Evolutionary conservation across 1,139 yeast species (phyloP).

Genomic region (Ogataea hybrid): DNA sequence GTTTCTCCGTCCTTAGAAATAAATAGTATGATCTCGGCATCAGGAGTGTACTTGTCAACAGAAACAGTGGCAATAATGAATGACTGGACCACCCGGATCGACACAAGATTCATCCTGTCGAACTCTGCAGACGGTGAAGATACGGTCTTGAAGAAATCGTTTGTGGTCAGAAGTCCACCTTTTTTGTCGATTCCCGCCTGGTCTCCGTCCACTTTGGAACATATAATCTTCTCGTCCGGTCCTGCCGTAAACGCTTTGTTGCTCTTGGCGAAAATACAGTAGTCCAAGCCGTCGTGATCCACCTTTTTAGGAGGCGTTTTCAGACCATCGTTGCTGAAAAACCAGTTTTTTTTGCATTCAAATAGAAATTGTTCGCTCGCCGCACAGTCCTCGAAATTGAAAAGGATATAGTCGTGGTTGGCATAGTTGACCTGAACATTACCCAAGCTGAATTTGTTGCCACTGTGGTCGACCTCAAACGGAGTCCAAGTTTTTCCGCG

Average conservation of each 20-base stretch:
- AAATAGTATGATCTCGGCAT: constrained; percentile 45
- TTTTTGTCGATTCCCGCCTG: constrained; percentile 38
- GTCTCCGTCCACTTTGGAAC: constrained; percentile 45
- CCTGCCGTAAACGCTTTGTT: constrained; percentile 40
- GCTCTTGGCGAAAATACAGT: constrained; percentile 55
- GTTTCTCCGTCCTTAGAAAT: constrained; percentile 57
- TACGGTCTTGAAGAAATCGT: constrained; percentile 54
- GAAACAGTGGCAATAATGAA: constrained; percentile 54
- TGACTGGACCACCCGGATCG: constrained; percentile 46
- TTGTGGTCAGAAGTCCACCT: constrained; percentile 39
- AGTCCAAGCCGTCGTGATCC: constrained; percentile 32
- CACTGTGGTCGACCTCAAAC: constrained; percentile 33
- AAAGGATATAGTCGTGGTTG: constrained; percentile 25
- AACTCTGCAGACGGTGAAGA: constrained; percentile 25
- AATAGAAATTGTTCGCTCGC: not conserved
- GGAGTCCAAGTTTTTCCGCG: constrained; percentile 56
- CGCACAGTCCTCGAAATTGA: constrained; percentile 18
- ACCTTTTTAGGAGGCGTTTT: constrained; percentile 40
- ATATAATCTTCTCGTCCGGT: constrained; percentile 46
- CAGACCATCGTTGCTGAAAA: constrained; percentile 55
- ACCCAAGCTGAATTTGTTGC: not conserved
- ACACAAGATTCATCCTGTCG: constrained; percentile 38
- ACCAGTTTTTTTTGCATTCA: constrained; percentile 39
- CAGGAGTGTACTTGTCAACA: constrained; percentile 43
- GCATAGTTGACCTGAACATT: constrained; percentile 27